These are phyloP conservation scores for Colletotrichum falcatum DNA, from an alignment of 2,329 filamentous ascomycete genomes.

Conservation along the genomic window DNA sequence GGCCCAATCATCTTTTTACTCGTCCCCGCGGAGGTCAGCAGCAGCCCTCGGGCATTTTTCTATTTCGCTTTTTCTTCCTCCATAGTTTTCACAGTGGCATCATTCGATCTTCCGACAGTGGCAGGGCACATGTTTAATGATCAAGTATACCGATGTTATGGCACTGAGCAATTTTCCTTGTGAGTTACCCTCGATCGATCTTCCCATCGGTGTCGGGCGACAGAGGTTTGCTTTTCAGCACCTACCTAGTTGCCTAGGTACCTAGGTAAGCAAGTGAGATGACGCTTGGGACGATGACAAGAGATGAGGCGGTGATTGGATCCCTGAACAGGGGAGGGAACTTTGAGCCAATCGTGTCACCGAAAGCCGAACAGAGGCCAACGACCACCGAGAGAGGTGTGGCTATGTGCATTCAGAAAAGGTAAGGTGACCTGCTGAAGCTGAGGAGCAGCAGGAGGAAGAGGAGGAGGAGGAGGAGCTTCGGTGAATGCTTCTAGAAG, in stretches of 20 bases:
- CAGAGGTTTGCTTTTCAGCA: background rate
- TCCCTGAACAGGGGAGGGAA: no score
- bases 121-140: constrained; percentile 8
- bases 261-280: background rate
- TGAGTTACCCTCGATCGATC: background rate
- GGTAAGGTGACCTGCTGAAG: background rate
- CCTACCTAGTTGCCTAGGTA: no score
- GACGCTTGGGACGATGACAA: background rate
- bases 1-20: constrained; percentile 3
- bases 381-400: background rate
- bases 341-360: background rate
- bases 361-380: background rate
- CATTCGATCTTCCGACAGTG: background rate
- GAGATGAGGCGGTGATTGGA: background rate
- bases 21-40: background rate
- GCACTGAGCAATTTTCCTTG: background rate
- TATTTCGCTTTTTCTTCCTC: background rate
- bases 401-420: background rate
- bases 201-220: constrained; percentile 7
- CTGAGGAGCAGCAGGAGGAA: background rate
- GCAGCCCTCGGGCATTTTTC: constrained; percentile 6
- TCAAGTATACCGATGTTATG: background rate
- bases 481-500: constrained; percentile 7
- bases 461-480: background rate
- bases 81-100: constrained; percentile 1